phyloP scores from a whole-genome alignment of 805 yeast genomes.

The Peterozyma xylosa region DNA sequence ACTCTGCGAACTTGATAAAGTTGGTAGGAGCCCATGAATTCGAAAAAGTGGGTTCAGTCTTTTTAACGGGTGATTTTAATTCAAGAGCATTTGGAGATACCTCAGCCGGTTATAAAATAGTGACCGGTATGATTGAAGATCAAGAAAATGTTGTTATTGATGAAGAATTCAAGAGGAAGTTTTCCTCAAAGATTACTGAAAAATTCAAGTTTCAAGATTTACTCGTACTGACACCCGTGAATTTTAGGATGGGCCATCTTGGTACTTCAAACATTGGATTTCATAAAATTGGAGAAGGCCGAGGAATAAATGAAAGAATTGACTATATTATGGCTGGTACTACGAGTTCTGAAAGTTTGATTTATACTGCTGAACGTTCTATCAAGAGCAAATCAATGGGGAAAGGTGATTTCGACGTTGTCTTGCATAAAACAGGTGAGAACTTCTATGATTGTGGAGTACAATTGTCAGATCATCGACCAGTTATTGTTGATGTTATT shows the following conservation, averaged over 20 bases:
- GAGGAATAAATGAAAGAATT: constrained; percentile 21
- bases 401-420: constrained; percentile 14
- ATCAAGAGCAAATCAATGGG: background rate
- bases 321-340: constrained; percentile 30
- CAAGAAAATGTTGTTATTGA: constrained; percentile 11
- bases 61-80: constrained; percentile 54
- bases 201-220: constrained; percentile 22
- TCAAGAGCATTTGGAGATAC: constrained; percentile 35
- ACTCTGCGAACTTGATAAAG: constrained; percentile 35
- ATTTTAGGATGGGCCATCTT: constrained; percentile 24
- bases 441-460: constrained; percentile 26
- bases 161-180: constrained; percentile 15
- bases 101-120: constrained; percentile 22
- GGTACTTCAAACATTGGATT: constrained; percentile 33
- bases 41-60: constrained; percentile 24
- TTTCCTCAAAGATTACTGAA: constrained; percentile 8
- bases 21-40: constrained; percentile 29
- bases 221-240: constrained; percentile 14
- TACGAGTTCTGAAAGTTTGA: constrained; percentile 8
- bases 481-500: constrained; percentile 27
- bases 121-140: constrained; percentile 15
- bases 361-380: constrained; percentile 4
- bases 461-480: constrained; percentile 40
- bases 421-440: constrained; percentile 25
- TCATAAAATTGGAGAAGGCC: constrained; percentile 13